phyloP scores from a whole-genome alignment of 805 yeast genomes.

The Teunomyces funiuensis region DNA sequence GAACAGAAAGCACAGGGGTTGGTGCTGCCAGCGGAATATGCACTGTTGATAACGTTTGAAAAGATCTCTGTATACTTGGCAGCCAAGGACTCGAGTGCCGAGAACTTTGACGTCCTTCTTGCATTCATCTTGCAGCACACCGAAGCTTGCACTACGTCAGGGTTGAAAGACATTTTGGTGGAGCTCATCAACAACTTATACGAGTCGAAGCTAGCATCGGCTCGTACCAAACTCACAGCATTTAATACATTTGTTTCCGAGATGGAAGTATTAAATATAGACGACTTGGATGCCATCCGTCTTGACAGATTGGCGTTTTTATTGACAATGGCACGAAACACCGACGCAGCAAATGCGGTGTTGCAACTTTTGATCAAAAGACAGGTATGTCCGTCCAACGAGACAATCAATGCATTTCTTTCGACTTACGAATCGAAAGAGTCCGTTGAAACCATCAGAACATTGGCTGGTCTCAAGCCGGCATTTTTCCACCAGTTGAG shows the following conservation, averaged over 20 bases:
- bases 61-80: slow-evolving; percentile 10
- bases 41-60: slow-evolving; percentile 13
- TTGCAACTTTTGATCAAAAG: slow-evolving; percentile 15
- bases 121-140: slow-evolving; percentile 11
- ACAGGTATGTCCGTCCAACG: slow-evolving; percentile 21
- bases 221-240: slow-evolving; percentile 10
- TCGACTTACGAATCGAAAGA: slow-evolving; percentile 13
- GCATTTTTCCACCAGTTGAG: slow-evolving; percentile 26
- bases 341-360: slow-evolving; percentile 12
- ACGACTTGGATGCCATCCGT: slow-evolving; percentile 16
- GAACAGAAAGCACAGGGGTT: slow-evolving; percentile 14
- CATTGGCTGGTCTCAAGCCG: slow-evolving; percentile 26
- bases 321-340: slow-evolving; percentile 17
- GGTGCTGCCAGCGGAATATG: slow-evolving; percentile 9
- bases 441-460: slow-evolving; percentile 15
- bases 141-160: slow-evolving; percentile 12
- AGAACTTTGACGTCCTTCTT: slow-evolving; percentile 14
- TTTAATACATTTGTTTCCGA: slow-evolving; percentile 13
- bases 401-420: slow-evolving; percentile 21
- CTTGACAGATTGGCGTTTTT: slow-evolving; percentile 26
- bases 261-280: not conserved
- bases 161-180: slow-evolving; percentile 13
- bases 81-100: slow-evolving; percentile 4
- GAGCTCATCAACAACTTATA: slow-evolving; percentile 14
- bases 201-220: slow-evolving; percentile 11